A percentile compares a stretch with the other conserved stretches of the same genome.
These are phyloP conservation scores for Meyerozyma guilliermondii DNA, from an alignment of 1,139 yeast species.

Conservation along the genomic window DNA sequence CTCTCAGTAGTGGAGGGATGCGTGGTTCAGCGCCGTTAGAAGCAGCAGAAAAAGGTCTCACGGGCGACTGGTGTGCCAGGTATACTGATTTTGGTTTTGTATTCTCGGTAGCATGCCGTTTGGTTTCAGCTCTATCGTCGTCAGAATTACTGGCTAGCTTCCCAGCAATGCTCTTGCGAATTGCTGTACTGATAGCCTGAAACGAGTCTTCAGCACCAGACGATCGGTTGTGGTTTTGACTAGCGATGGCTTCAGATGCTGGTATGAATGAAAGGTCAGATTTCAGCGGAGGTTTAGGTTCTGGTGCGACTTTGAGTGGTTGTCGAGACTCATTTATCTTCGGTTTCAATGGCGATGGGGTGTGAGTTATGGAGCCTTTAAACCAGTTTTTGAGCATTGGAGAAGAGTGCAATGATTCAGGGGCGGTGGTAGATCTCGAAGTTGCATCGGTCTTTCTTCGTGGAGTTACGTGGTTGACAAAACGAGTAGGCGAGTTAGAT, in stretches of 20 bases:
- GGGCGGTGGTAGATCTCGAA: background rate
- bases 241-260: background rate
- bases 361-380: background rate
- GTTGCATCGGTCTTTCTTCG: background rate
- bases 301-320: background rate
- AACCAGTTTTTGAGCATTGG: background rate
- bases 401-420: background rate
- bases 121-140: background rate
- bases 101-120: background rate
- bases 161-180: conserved; percentile 35
- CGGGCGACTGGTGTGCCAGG: background rate
- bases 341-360: background rate
- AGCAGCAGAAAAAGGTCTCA: background rate
- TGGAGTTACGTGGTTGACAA: background rate
- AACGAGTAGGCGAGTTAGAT: conserved; percentile 1
- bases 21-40: background rate
- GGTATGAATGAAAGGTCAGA: background rate
- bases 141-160: conserved; percentile 13
- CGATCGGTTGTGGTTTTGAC: background rate
- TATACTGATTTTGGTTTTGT: background rate
- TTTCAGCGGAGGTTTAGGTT: background rate
- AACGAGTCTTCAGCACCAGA: conserved; percentile 17
- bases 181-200: conserved; percentile 36
- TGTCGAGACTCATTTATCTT: background rate
- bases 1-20: background rate